phyloP scores from a whole-genome alignment of 2,329 filamentous ascomycete species.

The Pseudogymnoascus destructans region DNA sequence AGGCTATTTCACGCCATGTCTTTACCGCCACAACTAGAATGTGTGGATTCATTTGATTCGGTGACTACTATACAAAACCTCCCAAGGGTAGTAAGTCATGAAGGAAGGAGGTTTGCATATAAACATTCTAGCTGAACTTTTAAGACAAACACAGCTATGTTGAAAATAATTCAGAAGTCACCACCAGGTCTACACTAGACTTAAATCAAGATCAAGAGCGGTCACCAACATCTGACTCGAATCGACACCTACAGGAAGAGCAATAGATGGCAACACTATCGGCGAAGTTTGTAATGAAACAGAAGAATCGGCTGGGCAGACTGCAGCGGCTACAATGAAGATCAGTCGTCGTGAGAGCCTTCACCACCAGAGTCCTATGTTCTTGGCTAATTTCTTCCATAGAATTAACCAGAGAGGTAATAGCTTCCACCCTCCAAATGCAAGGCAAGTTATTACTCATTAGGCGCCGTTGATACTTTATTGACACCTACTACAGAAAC shows the following conservation, averaged over 20 bases:
- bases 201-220: neutral
- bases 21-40: neutral
- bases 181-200: neutral
- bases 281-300: neutral
- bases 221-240: neutral
- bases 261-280: neutral
- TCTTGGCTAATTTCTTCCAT: neutral
- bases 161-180: neutral
- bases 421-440: neutral
- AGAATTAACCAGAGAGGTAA: neutral
- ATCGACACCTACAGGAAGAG: neutral
- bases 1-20: neutral
- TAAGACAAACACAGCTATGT: neutral
- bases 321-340: neutral
- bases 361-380: neutral
- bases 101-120: neutral
- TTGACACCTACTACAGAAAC: neutral
- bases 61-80: neutral
- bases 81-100: neutral
- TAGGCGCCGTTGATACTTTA: neutral
- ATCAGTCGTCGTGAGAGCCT: neutral
- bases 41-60: neutral
- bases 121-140: neutral
- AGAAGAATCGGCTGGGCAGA: neutral
- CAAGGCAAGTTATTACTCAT: neutral